Evolutionary conservation across 345 rosid genomes (phyloP).

Genomic region (Syzygium grande): DNA sequence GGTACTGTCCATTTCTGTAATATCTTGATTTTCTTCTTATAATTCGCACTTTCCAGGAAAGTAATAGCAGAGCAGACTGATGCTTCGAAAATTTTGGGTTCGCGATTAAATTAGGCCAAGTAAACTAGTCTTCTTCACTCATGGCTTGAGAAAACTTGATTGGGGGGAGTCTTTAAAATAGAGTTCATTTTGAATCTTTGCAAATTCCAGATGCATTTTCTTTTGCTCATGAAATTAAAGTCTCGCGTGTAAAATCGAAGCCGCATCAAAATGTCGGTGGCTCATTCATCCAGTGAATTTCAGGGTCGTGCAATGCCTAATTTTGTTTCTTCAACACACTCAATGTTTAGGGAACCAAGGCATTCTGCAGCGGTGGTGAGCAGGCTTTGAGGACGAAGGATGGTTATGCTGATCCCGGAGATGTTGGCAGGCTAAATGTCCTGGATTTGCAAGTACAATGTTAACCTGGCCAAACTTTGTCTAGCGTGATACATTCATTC

Average conservation of each 20-base stretch:
- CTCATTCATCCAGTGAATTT: background rate
- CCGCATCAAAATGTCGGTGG: background rate
- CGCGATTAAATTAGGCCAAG: background rate
- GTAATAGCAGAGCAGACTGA: background rate
- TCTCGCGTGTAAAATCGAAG: background rate
- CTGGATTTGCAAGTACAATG: constrained; percentile 70
- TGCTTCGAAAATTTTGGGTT: background rate
- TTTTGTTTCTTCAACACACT: background rate
- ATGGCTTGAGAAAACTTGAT: background rate
- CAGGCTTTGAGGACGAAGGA: constrained; percentile 64
- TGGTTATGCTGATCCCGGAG: constrained; percentile 72
- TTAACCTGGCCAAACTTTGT: background rate
- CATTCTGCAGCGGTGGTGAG: constrained; percentile 94
- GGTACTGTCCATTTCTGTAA: constrained; percentile 20
- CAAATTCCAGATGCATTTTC: background rate
- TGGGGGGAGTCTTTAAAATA: background rate
- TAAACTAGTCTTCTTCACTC: background rate
- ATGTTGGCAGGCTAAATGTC: constrained; percentile 69
- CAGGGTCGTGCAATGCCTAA: background rate
- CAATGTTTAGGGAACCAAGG: constrained; percentile 63
- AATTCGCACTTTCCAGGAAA: background rate
- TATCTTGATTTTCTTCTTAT: background rate
- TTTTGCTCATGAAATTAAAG: background rate
- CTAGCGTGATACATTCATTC: background rate
- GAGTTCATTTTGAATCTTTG: background rate